Conservation (phyloP, 2,329 filamentous ascomycete genomes). For the Leptographium wingfieldii region DNA sequence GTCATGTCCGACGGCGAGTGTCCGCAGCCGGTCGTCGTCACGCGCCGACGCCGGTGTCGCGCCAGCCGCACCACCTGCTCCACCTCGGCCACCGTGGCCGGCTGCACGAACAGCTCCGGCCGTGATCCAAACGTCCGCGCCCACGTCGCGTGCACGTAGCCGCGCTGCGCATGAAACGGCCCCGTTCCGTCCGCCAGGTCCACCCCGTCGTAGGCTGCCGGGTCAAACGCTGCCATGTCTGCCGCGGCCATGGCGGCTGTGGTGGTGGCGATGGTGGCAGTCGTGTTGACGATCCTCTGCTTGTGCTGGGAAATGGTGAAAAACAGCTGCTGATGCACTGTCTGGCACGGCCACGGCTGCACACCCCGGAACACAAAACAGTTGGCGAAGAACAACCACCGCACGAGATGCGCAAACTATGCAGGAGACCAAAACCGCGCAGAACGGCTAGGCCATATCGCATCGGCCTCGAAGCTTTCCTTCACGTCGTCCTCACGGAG, state of each 20-base stretch:
- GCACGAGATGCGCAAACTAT: no score
- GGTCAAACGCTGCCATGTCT: conserved; percentile 5
- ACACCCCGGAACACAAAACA: not conserved
- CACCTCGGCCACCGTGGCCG: conserved; percentile 65
- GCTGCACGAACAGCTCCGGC: conserved; percentile 85
- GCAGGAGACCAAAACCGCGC: not conserved
- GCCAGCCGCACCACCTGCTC: conserved; percentile 75
- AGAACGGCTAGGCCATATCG: not conserved
- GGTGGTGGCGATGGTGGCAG: no score
- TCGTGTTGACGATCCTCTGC: no score
- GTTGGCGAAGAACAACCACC: no score
- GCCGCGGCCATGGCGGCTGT: not conserved
- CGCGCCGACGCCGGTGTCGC: conserved; percentile 62
- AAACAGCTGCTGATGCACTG: no score
- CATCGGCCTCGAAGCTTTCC: not conserved
- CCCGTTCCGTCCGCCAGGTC: conserved; percentile 21
- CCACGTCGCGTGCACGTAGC: conserved; percentile 83
- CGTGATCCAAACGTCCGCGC: conserved; percentile 81
- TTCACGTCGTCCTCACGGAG: not conserved
- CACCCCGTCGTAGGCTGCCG: conserved; percentile 11
- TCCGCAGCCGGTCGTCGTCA: conserved; percentile 78
- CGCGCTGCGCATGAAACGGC: conserved; percentile 62
- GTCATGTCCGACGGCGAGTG: conserved; percentile 90
- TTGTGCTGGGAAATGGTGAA: no score
- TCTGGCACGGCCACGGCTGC: not conserved